These are phyloP conservation scores for Geranium rotundifolium DNA, from an alignment of 345 rosid species.

Conservation along the genomic window DNA sequence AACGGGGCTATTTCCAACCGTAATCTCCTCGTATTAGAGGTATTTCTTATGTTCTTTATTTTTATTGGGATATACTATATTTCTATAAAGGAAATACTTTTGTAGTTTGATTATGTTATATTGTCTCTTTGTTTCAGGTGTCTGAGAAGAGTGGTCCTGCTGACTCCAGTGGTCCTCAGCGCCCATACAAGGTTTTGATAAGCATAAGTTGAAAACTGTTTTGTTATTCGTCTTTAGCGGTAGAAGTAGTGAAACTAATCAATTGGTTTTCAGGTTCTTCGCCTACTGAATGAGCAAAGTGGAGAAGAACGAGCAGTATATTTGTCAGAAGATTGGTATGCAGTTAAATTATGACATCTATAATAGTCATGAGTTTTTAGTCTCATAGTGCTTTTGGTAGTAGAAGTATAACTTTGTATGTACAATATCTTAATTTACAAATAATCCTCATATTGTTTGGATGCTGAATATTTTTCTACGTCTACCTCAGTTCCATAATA, in stretches of 20 bases:
- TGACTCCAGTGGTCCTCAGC: conserved; percentile 25
- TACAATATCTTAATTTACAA: no score
- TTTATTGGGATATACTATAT: conserved; percentile 3
- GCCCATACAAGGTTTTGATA: conserved; percentile 53
- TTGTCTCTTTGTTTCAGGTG: conserved; percentile 34
- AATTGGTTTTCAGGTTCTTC: conserved; percentile 64
- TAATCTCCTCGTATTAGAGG: conserved; percentile 88
- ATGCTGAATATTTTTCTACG: no score
- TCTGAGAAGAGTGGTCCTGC: conserved; percentile 46
- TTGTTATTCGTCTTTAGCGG: conserved; percentile 2
- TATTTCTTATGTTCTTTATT: conserved; percentile 7
- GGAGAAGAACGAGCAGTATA: conserved; percentile 71
- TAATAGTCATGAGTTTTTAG: not conserved
- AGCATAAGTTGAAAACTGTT: not conserved
- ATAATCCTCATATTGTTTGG: no score
- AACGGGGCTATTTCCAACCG: conserved; percentile 18
- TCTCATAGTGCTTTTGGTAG: not conserved
- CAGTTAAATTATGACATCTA: conserved; percentile 1
- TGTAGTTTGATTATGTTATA: conserved; percentile 9
- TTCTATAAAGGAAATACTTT: conserved; percentile 1
- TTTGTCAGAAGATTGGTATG: conserved; percentile 82
- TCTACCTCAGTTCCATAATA: no score
- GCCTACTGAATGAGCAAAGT: conserved; percentile 70
- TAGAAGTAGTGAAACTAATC: conserved; percentile 7
- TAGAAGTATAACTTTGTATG: no score